Percentiles rank a stretch among this genome's conserved stretches.
Evolutionary conservation across 2,329 filamentous ascomycete species (phyloP).

Genomic region (Verticillium alfalfae): DNA sequence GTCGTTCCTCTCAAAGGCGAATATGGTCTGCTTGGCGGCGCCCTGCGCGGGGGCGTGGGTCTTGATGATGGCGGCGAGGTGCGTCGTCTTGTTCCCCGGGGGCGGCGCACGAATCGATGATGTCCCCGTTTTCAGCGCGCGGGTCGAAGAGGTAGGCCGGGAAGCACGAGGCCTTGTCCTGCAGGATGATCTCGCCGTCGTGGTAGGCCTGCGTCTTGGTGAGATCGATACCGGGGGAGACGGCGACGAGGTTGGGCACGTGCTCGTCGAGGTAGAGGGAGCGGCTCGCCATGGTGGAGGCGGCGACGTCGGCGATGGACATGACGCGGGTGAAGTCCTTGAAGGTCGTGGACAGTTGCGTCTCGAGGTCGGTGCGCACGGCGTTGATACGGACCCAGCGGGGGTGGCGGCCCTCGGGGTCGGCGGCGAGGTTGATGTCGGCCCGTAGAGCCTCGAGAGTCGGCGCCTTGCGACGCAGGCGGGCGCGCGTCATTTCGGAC

Average conservation of each 20-base stretch:
- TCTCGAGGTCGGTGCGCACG: conserved; percentile 62
- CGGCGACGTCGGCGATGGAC: conserved; percentile 51
- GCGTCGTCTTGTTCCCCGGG: conserved; percentile 96
- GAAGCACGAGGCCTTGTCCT: conserved; percentile 97
- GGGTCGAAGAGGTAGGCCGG: conserved; percentile 83
- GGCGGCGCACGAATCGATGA: conserved; percentile 90
- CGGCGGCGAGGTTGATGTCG: conserved; percentile 47
- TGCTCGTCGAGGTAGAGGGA: conserved; percentile 69
- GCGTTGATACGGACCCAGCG: conserved; percentile 89
- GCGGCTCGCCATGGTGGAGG: conserved; percentile 29
- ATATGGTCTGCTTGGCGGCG: conserved; percentile 45
- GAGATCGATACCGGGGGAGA: conserved; percentile 67
- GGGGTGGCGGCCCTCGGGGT: conserved; percentile 59
- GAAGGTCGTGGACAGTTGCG: conserved; percentile 74
- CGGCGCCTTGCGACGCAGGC: conserved; percentile 65
- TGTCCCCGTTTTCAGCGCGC: conserved; percentile 59
- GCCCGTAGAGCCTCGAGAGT: conserved; percentile 62
- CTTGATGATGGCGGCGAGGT: conserved; percentile 71
- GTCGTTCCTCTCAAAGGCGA: conserved; percentile 74
- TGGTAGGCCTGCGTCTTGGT: conserved; percentile 69
- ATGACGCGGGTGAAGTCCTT: conserved; percentile 51
- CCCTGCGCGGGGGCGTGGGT: conserved; percentile 31
- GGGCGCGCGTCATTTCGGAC: conserved; percentile 76
- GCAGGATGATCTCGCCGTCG: conserved; percentile 75
- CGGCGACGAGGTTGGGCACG: conserved; percentile 76